Evolutionary conservation across 768 basidiomycete genomes (phyloP), one percentile per base, ranked within the genome.

Genomic region (Lenzites betulinus): DNA sequence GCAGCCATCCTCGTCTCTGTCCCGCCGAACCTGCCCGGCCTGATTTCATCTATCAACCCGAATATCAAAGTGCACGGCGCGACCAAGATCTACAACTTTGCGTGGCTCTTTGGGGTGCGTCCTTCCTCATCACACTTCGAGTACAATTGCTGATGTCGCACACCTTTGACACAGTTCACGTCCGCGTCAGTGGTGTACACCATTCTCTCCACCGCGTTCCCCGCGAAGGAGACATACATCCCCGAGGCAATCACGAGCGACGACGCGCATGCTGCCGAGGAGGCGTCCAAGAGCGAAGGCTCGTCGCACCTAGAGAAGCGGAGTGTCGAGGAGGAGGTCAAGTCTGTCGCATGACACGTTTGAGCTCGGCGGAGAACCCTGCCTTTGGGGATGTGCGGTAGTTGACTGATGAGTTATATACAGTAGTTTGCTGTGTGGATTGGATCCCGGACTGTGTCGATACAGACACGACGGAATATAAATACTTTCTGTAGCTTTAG

Each of bases 61-160:
- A 76, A 72, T 11, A 81, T 94, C 67, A 59, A 78, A 0, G 85
- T 92, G 26, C 89, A 89, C 18, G 76, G 82, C 33, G 80, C 79
- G 1, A 68, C 68, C 1, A 80, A 77, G 61, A 70, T 91, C 9
- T 92, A 87, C 68, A 83, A 89, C 67, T 80, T 93, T 60, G 83
- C 87, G 2, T 94, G 88, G 86, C 69, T 93, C 18, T 90, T 86
- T 67, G 88, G 89, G 56, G 89, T 90, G 72, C 54, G 85, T 75
- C 23, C 18, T 13, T 11, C 16, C 13, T 22, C 36, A 43, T 54
- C 7, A 22, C 30, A 4, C 30, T n/a, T 54, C n/a, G 38, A 44
- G 46, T 7, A 28, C 36, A 52, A 33, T 33, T 11, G 30, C 30
- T 33, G 30, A 33, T 11, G 6, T 33, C 30, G 30, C 30, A 11